Evolutionary conservation across 2,329 filamentous ascomycete genomes (phyloP).

Genomic region (Paraphaeosphaeria minitans): DNA sequence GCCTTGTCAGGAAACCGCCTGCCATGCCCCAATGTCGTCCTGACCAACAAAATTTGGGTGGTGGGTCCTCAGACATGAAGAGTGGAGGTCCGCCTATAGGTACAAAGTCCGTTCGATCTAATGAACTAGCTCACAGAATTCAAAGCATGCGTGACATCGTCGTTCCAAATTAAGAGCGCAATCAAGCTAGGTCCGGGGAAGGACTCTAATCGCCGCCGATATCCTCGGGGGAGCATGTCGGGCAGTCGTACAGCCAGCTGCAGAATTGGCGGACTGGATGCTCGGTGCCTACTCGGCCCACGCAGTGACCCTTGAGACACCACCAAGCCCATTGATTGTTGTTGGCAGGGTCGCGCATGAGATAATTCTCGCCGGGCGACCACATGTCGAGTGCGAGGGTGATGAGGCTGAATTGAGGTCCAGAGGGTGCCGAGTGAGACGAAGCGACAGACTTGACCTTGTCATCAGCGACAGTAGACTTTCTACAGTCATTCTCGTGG

Average conservation of each 20-base stretch:
- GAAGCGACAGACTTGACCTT: background rate
- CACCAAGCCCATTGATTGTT: conserved; percentile 41
- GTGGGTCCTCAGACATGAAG: background rate
- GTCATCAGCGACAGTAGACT: background rate
- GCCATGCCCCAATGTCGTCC: background rate
- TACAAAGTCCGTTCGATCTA: too few relatives aligned
- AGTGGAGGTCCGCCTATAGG: background rate
- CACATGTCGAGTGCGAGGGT: conserved; percentile 44
- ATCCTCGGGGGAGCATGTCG: conserved; percentile 17
- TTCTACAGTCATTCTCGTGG: background rate
- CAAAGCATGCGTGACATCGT: background rate
- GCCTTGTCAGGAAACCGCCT: background rate
- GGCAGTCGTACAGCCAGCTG: conserved; percentile 23
- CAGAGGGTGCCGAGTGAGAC: conserved; percentile 11
- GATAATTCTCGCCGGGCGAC: conserved; percentile 43
- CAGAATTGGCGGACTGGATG: conserved; percentile 23
- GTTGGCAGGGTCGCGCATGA: conserved; percentile 27
- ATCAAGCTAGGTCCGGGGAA: background rate
- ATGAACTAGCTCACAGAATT: too few relatives aligned
- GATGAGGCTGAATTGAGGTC: conserved; percentile 35
- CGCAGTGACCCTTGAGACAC: conserved; percentile 28
- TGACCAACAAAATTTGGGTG: background rate
- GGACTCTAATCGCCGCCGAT: conserved; percentile 3
- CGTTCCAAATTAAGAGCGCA: background rate
- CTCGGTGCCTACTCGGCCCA: conserved; percentile 12